Evolutionary conservation across 257 asterid species (phyloP), one percentile per base, ranked within the genome.

Genomic region (Solanum tacnaense): DNA sequence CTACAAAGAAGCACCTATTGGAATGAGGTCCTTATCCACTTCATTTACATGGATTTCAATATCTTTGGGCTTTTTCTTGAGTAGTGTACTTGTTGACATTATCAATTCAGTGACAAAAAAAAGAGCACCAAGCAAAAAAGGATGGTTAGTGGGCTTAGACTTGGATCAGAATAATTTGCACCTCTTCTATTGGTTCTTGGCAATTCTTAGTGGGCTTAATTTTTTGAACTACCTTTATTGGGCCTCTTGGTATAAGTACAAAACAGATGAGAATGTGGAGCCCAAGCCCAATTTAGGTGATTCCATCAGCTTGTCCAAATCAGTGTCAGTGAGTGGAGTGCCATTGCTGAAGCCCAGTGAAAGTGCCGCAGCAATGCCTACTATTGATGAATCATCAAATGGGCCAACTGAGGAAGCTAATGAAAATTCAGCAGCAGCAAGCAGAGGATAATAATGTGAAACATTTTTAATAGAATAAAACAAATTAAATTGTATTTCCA

Each of bases 21-120:
- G 98, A 25, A 96, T 96, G 99, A 92, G 93, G 89, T 96, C 99
- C 0, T 92, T 96, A 4, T 94, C 97, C 12, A 93, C 98, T 6
- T 95, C 98, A 5, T 93, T 96, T 82, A 89, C 98, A 0, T 93
- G 91, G 92, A 91, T 95, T 39, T 89, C 99, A 2, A 88, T 91
- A 4, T 93, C 99, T 3, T 89, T 94, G 0, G 99, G 99, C 71
- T 95, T 92, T 9, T 96, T 94, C 88, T 78, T 95, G 94, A 95
- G 98, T 62, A 92, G 92, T 12, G 91, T 94, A 0, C 91, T 96
- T 9, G 99, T 96, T 83, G 93, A 93, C 21, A 23, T 89, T 1
- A 94, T 96, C 1, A 96, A 94, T 35, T 85, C 92, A 2, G 91
- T 93, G 67, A 95, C 95, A 2, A 86, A 85, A 49, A 71, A 91